phyloP scores from a whole-genome alignment of 2,329 filamentous ascomycete genomes.

The Aspergillus terreus region DNA sequence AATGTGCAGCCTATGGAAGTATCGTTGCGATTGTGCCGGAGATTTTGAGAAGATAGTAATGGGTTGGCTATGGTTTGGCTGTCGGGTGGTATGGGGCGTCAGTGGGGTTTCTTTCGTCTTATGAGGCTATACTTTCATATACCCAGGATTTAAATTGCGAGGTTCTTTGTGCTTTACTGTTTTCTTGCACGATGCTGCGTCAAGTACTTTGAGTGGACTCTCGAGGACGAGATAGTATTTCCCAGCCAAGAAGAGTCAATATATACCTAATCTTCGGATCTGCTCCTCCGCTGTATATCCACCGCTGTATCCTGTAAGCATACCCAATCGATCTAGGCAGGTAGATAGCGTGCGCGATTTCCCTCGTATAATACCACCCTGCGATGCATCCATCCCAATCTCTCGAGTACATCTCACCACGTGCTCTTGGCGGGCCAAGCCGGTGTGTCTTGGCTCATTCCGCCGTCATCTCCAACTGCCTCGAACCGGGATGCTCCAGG shows the following conservation, averaged over 20 bases:
- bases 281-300: too few relatives aligned
- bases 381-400: neutral
- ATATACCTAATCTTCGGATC: too few relatives aligned
- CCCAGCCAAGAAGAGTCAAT: too few relatives aligned
- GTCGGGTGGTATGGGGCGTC: too few relatives aligned
- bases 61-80: neutral
- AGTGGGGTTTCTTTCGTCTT: neutral
- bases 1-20: neutral
- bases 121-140: neutral
- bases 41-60: neutral
- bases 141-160: neutral
- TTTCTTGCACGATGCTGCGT: too few relatives aligned
- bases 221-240: too few relatives aligned
- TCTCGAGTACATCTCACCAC: neutral
- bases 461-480: neutral
- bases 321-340: neutral
- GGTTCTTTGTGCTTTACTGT: too few relatives aligned
- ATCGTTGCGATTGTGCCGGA: neutral
- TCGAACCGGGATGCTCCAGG: constrained; percentile 4
- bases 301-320: too few relatives aligned
- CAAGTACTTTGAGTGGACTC: too few relatives aligned
- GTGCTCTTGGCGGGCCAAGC: constrained; percentile 13
- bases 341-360: too few relatives aligned
- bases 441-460: constrained; percentile 4
- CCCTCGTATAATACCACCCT: too few relatives aligned